These are phyloP conservation scores for Bimuria novae-zelandiae DNA, from an alignment of 2,329 filamentous ascomycete genomes.

Conservation along the genomic window DNA sequence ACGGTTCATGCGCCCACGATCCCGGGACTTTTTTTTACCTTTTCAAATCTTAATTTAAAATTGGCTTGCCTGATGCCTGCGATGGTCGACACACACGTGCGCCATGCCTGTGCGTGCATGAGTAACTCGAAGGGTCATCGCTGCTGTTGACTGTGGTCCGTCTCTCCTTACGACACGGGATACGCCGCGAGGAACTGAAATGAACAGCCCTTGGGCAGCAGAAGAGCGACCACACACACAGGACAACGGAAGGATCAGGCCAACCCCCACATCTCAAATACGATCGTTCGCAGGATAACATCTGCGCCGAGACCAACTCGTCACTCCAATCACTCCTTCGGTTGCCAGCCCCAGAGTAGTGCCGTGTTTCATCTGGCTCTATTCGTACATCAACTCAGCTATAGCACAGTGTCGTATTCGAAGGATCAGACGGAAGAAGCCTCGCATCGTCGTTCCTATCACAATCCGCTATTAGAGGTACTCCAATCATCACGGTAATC, in stretches of 20 bases:
- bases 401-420: background rate
- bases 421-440: no score
- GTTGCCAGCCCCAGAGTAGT: background rate
- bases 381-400: background rate
- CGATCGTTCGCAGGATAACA: conserved; percentile 9
- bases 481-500: background rate
- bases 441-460: no score
- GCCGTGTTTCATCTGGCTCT: conserved; percentile 3
- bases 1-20: conserved; percentile 6
- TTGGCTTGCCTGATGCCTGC: conserved; percentile 3
- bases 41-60: conserved; percentile 7
- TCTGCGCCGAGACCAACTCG: conserved; percentile 14
- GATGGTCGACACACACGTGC: conserved; percentile 3
- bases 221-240: no score
- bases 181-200: no score
- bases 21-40: background rate
- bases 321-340: conserved; percentile 16
- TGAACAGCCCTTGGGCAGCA: background rate
- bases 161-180: background rate
- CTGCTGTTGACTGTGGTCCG: background rate
- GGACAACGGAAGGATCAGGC: background rate
- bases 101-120: background rate
- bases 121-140: background rate
- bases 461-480: no score
- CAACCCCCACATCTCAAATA: background rate